Evolutionary conservation across 192 early-diverging fungal genomes (phyloP), one percentile per base, ranked within the genome.

Genomic region (Backusella psychrophila): DNA sequence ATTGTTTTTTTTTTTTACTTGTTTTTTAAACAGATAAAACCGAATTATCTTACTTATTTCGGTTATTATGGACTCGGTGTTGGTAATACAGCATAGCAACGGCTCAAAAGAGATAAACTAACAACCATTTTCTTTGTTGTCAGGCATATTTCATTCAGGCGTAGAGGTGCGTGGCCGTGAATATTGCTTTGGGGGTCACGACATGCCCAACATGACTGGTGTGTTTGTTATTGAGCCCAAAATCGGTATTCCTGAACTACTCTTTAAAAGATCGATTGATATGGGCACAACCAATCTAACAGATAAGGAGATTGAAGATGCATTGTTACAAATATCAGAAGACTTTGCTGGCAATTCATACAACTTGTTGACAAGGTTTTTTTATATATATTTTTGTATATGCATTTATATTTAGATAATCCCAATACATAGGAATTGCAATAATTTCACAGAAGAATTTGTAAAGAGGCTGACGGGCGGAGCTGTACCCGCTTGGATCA

Each of bases 141-240:
- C 31, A 82, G 81, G 81, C 8, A 77, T 83, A 17, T 83, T 74
- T 53, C 82, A 83, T 71, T 83, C 82, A 49, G 82, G 82, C 5
- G 71, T 83, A 15, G 78, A 83, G 49, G 72, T 83, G 0, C 39
- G 71, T 59, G 82, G 78, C 17, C 39, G 65, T 35, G 82, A 83
- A 29, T 83, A 77, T 44, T 83, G 82, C 53, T 83, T 80, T 77
- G 82, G 82, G 31, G 82, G 82, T 14, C 82, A 83, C n/a, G 75
- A 79, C 15, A 75, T 74, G 31, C 69, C 79, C 14, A 52, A 73
- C 8, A 68, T 80, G 53, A 83, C 78, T 8, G 82, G 82, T 14
- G 82, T 83, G 3, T 83, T 83, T 74, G 78, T 69, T 1, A 76
- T 83, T 6, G 77, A 76, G 14, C 70, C 82, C 29, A 79, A 80